phyloP scores from a whole-genome alignment of 441 rosid genomes.

The Aquilaria agallochum region DNA sequence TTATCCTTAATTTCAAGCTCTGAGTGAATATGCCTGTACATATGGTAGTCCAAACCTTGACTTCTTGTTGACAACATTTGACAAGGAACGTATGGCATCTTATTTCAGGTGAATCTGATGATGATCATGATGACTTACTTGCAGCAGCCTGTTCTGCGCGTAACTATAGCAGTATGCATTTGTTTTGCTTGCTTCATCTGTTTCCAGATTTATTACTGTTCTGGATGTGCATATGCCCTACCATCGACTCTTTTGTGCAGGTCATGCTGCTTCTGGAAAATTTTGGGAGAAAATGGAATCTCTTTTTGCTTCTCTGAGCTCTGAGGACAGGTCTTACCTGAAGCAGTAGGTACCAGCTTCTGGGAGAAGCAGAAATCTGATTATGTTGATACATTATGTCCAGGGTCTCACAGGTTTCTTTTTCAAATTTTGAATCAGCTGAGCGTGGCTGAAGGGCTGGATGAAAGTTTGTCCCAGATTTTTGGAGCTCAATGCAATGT shows the following conservation, averaged over 20 bases:
- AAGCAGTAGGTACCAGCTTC: conserved; percentile 66
- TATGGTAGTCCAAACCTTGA: neutral
- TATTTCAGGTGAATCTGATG: conserved; percentile 80
- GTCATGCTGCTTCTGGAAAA: conserved; percentile 60
- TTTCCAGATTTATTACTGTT: neutral
- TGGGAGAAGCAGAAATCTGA: conserved; percentile 10
- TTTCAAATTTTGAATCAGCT: conserved; percentile 44
- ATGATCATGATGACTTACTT: conserved; percentile 79
- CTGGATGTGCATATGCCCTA: neutral
- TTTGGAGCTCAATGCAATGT: conserved; percentile 36
- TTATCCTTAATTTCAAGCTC: neutral
- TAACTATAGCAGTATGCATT: conserved; percentile 56
- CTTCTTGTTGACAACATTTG: conserved; percentile 8
- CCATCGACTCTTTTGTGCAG: conserved; percentile 34
- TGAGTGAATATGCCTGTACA: conserved; percentile 4
- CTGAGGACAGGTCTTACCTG: conserved; percentile 63
- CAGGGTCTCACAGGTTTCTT: conserved; percentile 11
- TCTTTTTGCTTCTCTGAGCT: conserved; percentile 51
- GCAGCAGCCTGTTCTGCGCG: conserved; percentile 83
- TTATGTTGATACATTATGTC: conserved; percentile 7
- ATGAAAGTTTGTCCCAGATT: conserved; percentile 57
- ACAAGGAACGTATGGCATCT: conserved; percentile 9
- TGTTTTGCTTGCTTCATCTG: conserved; percentile 15
- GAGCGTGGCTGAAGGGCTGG: conserved; percentile 63
- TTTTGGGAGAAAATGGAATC: conserved; percentile 94